Percentiles rank a stretch among this genome's conserved stretches.
Conservation (phyloP, 1,139 yeast genomes). For the Candida neerlandica region DNA sequence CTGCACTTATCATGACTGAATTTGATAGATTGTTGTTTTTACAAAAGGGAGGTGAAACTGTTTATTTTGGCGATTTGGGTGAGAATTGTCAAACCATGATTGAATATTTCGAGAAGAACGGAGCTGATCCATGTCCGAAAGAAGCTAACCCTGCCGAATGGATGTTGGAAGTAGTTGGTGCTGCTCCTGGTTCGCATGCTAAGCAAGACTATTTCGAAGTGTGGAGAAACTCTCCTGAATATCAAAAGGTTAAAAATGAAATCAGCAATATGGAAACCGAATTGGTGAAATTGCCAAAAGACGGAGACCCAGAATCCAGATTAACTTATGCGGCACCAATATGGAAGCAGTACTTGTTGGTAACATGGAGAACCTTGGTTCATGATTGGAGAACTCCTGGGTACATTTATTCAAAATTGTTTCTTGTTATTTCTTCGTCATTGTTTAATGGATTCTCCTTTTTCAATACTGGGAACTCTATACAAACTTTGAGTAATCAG, state of each 20-base stretch:
- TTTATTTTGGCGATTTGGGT: slow-evolving; percentile 69
- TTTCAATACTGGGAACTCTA: slow-evolving; percentile 30
- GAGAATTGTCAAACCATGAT: slow-evolving; percentile 49
- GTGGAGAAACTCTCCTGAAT: slow-evolving; percentile 35
- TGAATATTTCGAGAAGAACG: slow-evolving; percentile 58
- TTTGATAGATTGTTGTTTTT: slow-evolving; percentile 38
- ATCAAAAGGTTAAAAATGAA: slow-evolving; percentile 23
- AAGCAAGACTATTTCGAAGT: slow-evolving; percentile 36
- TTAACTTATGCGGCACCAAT: slow-evolving; percentile 31
- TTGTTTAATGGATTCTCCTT: slow-evolving; percentile 51
- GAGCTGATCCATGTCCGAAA: slow-evolving; percentile 42
- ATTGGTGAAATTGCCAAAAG: slow-evolving; percentile 29
- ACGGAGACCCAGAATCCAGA: slow-evolving; percentile 24
- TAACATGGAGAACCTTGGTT: slow-evolving; percentile 28
- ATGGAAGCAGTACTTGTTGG: slow-evolving; percentile 29
- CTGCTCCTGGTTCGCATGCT: slow-evolving; percentile 39
- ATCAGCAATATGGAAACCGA: slow-evolving; percentile 34
- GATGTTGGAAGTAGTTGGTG: slow-evolving; percentile 56
- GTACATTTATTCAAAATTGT: slow-evolving; percentile 43
- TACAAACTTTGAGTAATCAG: slow-evolving; percentile 50
- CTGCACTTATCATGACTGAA: slow-evolving; percentile 37
- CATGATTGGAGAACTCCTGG: slow-evolving; percentile 50
- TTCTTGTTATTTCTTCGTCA: slow-evolving; percentile 42
- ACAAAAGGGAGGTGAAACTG: slow-evolving; percentile 57
- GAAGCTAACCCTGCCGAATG: slow-evolving; percentile 60